These are phyloP conservation scores for Erythrophleum fordii DNA, from an alignment of 306 rosid species.

Conservation along the genomic window DNA sequence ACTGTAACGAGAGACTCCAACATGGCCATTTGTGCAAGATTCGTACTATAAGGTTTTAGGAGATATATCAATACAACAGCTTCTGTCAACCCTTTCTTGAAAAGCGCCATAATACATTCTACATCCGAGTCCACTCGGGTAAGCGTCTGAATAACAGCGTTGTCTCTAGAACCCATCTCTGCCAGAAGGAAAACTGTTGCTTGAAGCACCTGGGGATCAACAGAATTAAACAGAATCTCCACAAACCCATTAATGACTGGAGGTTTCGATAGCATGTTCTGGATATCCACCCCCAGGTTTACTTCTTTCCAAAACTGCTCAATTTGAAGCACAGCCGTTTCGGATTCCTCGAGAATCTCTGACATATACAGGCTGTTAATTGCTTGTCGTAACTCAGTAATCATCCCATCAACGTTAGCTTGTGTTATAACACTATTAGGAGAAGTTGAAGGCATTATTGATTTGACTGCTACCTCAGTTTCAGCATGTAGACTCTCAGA, in stretches of 20 bases:
- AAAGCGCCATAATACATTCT: conserved; percentile 73
- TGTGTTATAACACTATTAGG: conserved; percentile 68
- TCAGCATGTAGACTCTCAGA: conserved; percentile 44
- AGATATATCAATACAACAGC: conserved; percentile 83
- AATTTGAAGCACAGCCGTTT: conserved; percentile 76
- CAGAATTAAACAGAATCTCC: conserved; percentile 82
- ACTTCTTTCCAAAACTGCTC: conserved; percentile 75
- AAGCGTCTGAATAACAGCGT: conserved; percentile 71
- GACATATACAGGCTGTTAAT: conserved; percentile 74
- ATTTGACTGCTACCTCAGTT: conserved; percentile 36
- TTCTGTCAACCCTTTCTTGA: conserved; percentile 77
- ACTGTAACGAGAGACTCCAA: conserved; percentile 61
- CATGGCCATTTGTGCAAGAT: conserved; percentile 60
- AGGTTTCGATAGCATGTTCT: conserved; percentile 71
- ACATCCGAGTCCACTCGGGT: conserved; percentile 79
- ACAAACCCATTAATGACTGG: conserved; percentile 75
- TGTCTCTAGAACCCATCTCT: conserved; percentile 77
- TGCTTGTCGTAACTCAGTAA: conserved; percentile 62
- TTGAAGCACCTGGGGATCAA: conserved; percentile 62
- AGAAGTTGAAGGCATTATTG: conserved; percentile 59
- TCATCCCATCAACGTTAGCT: conserved; percentile 62
- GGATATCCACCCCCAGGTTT: conserved; percentile 59
- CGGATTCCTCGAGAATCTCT: conserved; percentile 78
- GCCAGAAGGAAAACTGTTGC: conserved; percentile 80
- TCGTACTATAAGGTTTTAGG: conserved; percentile 49